Percentiles rank a stretch among this genome's conserved stretches.
Evolutionary conservation across 164 flowering plant species (phyloP).

Genomic region (Umbellularia californica): DNA sequence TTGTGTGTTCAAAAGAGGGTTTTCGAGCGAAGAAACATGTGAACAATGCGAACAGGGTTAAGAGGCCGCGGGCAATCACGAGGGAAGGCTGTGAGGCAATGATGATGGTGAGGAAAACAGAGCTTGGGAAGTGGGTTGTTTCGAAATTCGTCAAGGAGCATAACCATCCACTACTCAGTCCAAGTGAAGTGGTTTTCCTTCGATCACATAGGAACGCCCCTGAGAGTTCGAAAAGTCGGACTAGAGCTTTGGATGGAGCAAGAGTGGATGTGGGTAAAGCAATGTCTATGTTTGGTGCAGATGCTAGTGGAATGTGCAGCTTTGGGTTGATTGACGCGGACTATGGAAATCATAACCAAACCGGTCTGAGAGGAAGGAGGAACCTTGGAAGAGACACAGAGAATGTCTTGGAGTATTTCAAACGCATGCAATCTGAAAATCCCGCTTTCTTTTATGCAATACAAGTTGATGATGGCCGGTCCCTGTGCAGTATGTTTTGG

Average conservation of each 20-base stretch:
- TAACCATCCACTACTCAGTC: conserved; percentile 6
- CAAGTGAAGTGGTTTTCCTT: conserved; percentile 8
- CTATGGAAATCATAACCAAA: conserved; percentile 71
- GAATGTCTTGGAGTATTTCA: conserved; percentile 66
- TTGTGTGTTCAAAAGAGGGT: conserved; percentile 7
- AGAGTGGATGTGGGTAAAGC: conserved; percentile 63
- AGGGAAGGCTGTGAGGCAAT: conserved; percentile 12
- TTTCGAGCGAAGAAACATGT: conserved; percentile 8
- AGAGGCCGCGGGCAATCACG: conserved; percentile 5
- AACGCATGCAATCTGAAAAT: conserved; percentile 29
- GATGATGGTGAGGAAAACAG: conserved; percentile 12
- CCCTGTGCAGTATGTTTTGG: conserved; percentile 40
- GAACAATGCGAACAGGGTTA: not conserved
- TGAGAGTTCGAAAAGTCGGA: not conserved
- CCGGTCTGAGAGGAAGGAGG: conserved; percentile 30
- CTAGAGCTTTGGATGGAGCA: conserved; percentile 27
- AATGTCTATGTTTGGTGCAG: conserved; percentile 70
- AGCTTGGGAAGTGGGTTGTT: conserved; percentile 14
- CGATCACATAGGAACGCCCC: conserved; percentile 9
- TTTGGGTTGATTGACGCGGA: conserved; percentile 83
- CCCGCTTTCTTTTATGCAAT: conserved; percentile 38
- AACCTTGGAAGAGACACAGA: conserved; percentile 71
- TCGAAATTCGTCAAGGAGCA: conserved; percentile 11
- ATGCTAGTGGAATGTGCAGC: conserved; percentile 70
- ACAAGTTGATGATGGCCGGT: conserved; percentile 37